These are phyloP conservation scores for Fusarium xylarioides DNA, from an alignment of 2,329 filamentous ascomycete genomes.

Conservation along the genomic window DNA sequence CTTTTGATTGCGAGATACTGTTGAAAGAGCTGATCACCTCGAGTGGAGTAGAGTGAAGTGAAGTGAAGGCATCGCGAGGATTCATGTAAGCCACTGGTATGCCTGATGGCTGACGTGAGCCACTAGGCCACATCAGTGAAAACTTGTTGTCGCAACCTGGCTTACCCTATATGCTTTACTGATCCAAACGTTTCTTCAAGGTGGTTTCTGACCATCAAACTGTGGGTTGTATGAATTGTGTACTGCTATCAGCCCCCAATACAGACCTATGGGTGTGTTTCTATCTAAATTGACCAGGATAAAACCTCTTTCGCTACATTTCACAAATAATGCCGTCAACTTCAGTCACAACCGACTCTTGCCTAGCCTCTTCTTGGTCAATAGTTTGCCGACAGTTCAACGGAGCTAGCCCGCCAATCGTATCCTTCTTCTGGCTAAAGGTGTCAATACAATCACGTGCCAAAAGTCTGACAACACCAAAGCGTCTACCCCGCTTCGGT, in stretches of 20 bases:
- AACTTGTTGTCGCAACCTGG: not conserved
- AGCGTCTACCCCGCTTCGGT: too few species aligned
- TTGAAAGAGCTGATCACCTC: not conserved
- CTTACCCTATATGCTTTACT: not conserved
- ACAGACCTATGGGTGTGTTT: not conserved
- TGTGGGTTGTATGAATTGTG: not conserved
- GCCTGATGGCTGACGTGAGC: slow-evolving; percentile 41
- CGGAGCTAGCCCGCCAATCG: slow-evolving; percentile 9
- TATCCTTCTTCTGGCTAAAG: not conserved
- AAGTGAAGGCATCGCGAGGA: slow-evolving; percentile 4
- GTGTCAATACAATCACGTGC: too few species aligned
- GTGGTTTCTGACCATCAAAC: not conserved
- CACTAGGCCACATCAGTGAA: slow-evolving; percentile 21
- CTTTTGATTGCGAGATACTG: not conserved
- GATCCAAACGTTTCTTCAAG: not conserved
- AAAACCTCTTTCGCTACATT: not conserved
- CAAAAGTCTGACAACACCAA: too few species aligned
- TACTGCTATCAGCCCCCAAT: not conserved
- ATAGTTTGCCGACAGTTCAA: not conserved
- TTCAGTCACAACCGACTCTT: not conserved
- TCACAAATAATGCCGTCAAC: slow-evolving; percentile 13
- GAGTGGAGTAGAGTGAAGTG: not conserved
- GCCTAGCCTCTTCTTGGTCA: not conserved
- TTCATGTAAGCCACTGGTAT: slow-evolving; percentile 24
- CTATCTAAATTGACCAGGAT: not conserved